Base-by-base conservation (phyloP, 2,329 filamentous ascomycete genomes). In the Trichophyton schoenleinii region DNA sequence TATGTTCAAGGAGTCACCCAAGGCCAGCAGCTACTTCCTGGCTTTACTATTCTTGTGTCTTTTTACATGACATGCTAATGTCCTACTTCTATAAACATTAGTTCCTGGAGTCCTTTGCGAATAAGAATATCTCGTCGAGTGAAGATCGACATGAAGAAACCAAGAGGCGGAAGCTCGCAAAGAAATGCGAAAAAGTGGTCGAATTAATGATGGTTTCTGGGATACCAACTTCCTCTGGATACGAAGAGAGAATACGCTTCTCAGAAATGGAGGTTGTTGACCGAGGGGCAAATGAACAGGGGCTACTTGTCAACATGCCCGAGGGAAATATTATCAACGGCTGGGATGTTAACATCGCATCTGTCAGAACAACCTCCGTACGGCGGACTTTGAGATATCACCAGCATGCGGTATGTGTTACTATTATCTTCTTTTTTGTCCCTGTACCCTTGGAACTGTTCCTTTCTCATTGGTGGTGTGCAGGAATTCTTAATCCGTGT, bases 161-260 rank as follows among this genome's bases (percentile, higher is more conserved):
- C 8, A 99, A 99, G 78, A 84, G 94, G 62, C 83, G 86, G 66
- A 99, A 99, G 74, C 78, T 99, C 66, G 92, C 94, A 2, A 80
- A 87, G 68, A 99, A 99, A 81, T 90, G 89, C 57, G 87, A 94
- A 73, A 99, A 99, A 78, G 78, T 99, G 62, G 89, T 99, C 9
- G 94, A 99, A 79, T 80, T 99, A 64, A 99, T 99, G 94, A 96
- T 99, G 91, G 94, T 99, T 7, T 97, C 92, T 6, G 94, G 94
- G 42, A 87, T 99, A 62, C 89, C 89, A 38, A 99, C 94, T 0
- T 91, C 94, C 3, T 96, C 91, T 3, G 94, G 94, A 1, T 99
- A 97, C 72, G 94, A 99, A 75, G 94, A 99, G 78, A 85, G 94
- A 62, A 96, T 99, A 70, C 85, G 91, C 58, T 99, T 99, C 72